phyloP scores from a whole-genome alignment of 352 stramenopile genomes.

The Blastocystis sp. region DNA sequence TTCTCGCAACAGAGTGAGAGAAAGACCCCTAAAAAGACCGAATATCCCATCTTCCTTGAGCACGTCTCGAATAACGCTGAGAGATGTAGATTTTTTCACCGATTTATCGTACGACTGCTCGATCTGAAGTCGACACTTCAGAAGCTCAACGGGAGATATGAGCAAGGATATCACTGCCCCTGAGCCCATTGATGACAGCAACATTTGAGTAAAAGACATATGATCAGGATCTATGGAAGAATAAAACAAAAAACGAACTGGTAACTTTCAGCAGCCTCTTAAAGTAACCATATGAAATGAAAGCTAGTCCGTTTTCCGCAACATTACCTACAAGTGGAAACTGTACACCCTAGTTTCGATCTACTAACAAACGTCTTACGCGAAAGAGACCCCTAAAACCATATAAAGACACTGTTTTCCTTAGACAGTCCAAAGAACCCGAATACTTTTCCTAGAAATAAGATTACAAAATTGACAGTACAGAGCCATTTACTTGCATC shows the following conservation, averaged over 20 bases:
- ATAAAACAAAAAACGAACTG: neutral
- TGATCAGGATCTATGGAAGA: neutral
- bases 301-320: conserved; percentile 40
- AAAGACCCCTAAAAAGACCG: conserved; percentile 8
- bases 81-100: neutral
- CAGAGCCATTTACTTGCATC: conserved; percentile 17
- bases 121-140: conserved; percentile 41
- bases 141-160: conserved; percentile 41
- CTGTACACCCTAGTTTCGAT: neutral
- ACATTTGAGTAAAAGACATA: conserved; percentile 14
- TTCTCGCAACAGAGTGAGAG: conserved; percentile 4
- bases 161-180: conserved; percentile 12
- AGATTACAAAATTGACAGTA: neutral
- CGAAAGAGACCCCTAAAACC: conserved; percentile 1
- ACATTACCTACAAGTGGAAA: conserved; percentile 32
- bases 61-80: conserved; percentile 34
- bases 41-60: neutral
- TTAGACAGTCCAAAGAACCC: conserved; percentile 40
- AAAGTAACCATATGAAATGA: conserved; percentile 41
- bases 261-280: neutral
- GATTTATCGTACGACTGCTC: neutral
- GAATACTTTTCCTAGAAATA: neutral
- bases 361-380: neutral
- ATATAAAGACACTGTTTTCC: conserved; percentile 1
- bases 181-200: conserved; percentile 32